These are phyloP conservation scores for Suillus occidentalis DNA, from an alignment of 768 basidiomycete species.

Conservation along the genomic window DNA sequence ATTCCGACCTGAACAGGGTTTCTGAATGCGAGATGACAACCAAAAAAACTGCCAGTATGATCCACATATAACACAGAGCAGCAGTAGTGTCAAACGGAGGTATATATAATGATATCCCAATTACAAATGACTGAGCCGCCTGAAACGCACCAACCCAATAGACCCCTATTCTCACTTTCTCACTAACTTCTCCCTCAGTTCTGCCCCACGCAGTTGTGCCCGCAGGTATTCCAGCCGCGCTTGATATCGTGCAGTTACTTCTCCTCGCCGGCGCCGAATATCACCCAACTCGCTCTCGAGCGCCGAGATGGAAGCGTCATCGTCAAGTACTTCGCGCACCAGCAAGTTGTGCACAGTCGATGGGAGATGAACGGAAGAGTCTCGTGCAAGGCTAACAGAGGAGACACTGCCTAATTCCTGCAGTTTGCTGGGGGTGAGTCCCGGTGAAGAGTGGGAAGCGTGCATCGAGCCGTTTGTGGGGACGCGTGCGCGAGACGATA, in stretches of 20 bases:
- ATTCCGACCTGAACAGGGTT: not conserved
- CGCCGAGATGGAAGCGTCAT: constrained; percentile 36
- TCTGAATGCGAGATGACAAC: not conserved
- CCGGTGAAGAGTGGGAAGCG: constrained; percentile 36
- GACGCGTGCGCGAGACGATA: constrained; percentile 47
- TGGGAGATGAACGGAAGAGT: constrained; percentile 32
- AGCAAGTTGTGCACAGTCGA: constrained; percentile 44
- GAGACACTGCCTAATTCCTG: constrained; percentile 40
- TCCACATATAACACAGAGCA: not conserved
- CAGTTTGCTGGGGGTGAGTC: constrained; percentile 29
- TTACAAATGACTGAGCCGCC: not conserved
- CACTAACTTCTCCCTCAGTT: constrained; percentile 79
- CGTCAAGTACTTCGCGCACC: constrained; percentile 21
- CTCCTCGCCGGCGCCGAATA: constrained; percentile 65
- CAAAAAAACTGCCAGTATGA: not conserved
- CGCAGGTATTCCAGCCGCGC: constrained; percentile 76
- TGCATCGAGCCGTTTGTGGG: constrained; percentile 15
- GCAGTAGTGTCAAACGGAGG: not conserved
- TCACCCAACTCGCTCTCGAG: constrained; percentile 65
- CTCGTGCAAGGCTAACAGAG: constrained; percentile 54
- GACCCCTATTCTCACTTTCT: constrained; percentile 42
- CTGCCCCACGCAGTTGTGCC: constrained; percentile 80
- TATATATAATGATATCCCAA: constrained; percentile 6
- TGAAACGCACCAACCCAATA: not conserved
- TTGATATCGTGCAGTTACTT: constrained; percentile 72